phyloP scores from a whole-genome alignment of 1,284 basidiomycete genomes.

The Sanghuangporus sanghuang region DNA sequence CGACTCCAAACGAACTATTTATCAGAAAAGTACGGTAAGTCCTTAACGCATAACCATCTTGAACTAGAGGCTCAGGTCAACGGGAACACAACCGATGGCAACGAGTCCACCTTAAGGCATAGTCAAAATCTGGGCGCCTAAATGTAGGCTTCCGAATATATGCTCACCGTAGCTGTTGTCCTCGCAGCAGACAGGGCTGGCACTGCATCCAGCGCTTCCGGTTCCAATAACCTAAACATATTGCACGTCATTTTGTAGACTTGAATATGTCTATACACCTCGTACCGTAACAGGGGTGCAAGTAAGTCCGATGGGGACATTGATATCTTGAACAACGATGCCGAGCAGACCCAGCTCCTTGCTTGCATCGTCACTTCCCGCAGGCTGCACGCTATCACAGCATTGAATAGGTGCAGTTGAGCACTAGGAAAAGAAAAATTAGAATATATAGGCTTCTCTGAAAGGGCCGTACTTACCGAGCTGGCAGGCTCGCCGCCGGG shows the following conservation, averaged over 20 bases:
- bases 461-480: background rate
- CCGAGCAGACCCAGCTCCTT: background rate
- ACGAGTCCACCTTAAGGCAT: slow-evolving; percentile 11
- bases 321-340: slow-evolving; percentile 2
- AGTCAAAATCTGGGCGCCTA: background rate
- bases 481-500: slow-evolving; percentile 1
- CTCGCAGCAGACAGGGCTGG: slow-evolving; percentile 14
- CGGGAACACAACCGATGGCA: slow-evolving; percentile 13
- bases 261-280: too few species aligned
- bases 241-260: too few species aligned
- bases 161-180: slow-evolving; percentile 14
- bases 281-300: slow-evolving; percentile 15
- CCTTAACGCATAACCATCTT: background rate
- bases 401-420: slow-evolving; percentile 14
- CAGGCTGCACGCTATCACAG: slow-evolving; percentile 16
- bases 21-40: background rate
- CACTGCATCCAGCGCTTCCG: background rate
- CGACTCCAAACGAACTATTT: background rate
- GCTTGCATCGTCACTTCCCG: background rate
- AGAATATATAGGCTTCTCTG: background rate
- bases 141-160: background rate
- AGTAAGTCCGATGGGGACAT: slow-evolving; percentile 10
- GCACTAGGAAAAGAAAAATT: background rate
- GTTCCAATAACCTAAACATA: slow-evolving; percentile 7
- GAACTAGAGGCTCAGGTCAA: slow-evolving; percentile 7